phyloP scores from a whole-genome alignment of 164 flowering plant genomes.

The Santalum album region DNA sequence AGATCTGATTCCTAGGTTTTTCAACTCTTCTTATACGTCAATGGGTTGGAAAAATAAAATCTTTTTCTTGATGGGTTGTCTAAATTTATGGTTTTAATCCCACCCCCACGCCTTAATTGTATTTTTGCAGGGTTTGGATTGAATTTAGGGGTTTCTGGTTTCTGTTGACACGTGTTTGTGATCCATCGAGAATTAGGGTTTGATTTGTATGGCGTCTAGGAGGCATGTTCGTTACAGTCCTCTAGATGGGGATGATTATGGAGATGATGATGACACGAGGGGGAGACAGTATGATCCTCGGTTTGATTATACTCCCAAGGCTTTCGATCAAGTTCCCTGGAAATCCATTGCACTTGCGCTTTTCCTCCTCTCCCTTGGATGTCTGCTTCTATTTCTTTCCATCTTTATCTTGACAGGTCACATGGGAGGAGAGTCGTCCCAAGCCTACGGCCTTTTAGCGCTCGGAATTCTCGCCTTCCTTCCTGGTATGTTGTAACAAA shows the following conservation, averaged over 20 bases:
- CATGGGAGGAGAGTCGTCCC: conserved; percentile 84
- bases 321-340: conserved; percentile 71
- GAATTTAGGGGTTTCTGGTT: too few relatives aligned
- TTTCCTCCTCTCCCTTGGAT: conserved; percentile 65
- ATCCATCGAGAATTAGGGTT: neutral
- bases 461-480: conserved; percentile 75
- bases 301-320: conserved; percentile 64
- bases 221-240: conserved; percentile 45
- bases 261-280: conserved; percentile 14
- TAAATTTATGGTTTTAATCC: too few relatives aligned
- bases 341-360: conserved; percentile 79
- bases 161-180: too few relatives aligned
- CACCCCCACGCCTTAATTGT: too few relatives aligned
- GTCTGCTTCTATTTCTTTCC: conserved; percentile 56
- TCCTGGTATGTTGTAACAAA: conserved; percentile 41
- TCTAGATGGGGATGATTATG: conserved; percentile 43
- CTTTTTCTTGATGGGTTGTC: too few relatives aligned
- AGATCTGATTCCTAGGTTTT: too few relatives aligned
- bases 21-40: too few relatives aligned
- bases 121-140: too few relatives aligned
- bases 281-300: conserved; percentile 44
- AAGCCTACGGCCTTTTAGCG: conserved; percentile 66
- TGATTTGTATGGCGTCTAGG: conserved; percentile 40
- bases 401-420: conserved; percentile 79
- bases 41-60: too few relatives aligned